These are phyloP conservation scores for Malus hybrid DNA, from an alignment of 331 rosid genomes.

Conservation along the genomic window DNA sequence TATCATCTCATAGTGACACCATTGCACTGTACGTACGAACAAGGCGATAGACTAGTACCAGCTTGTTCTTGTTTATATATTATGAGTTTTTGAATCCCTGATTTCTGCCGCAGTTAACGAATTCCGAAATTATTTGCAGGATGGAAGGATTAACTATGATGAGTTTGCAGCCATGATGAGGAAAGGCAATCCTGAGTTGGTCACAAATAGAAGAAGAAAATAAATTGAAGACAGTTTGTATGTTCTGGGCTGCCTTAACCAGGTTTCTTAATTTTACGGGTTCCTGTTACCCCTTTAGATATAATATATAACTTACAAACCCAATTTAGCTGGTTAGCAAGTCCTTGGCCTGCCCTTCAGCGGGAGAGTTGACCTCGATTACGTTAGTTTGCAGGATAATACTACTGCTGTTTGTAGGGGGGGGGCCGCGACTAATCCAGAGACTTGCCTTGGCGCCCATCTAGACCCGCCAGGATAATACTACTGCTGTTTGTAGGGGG, in stretches of 20 bases:
- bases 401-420: neutral
- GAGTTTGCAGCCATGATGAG: slow-evolving; percentile 96
- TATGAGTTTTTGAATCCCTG: too few species aligned
- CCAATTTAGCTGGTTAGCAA: slow-evolving; percentile 1
- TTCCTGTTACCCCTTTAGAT: neutral
- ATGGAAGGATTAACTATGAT: slow-evolving; percentile 81
- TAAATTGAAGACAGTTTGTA: slow-evolving; percentile 5
- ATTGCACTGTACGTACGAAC: neutral
- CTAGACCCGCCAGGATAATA: neutral
- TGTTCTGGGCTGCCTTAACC: neutral
- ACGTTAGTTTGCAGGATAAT: neutral
- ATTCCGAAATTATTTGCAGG: slow-evolving; percentile 39
- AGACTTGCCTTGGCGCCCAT: too few species aligned
- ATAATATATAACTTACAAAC: neutral
- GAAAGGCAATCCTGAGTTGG: slow-evolving; percentile 74
- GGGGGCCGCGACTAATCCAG: too few species aligned
- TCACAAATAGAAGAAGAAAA: slow-evolving; percentile 53
- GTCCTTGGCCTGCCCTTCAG: neutral
- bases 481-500: neutral
- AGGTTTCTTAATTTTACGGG: neutral
- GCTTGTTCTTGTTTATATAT: neutral
- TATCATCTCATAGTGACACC: neutral
- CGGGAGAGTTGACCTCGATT: neutral
- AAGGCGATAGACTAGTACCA: neutral
- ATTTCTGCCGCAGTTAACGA: neutral